phyloP scores from a whole-genome alignment of 2,329 filamentous ascomycete species.

The Madurella fahalii region DNA sequence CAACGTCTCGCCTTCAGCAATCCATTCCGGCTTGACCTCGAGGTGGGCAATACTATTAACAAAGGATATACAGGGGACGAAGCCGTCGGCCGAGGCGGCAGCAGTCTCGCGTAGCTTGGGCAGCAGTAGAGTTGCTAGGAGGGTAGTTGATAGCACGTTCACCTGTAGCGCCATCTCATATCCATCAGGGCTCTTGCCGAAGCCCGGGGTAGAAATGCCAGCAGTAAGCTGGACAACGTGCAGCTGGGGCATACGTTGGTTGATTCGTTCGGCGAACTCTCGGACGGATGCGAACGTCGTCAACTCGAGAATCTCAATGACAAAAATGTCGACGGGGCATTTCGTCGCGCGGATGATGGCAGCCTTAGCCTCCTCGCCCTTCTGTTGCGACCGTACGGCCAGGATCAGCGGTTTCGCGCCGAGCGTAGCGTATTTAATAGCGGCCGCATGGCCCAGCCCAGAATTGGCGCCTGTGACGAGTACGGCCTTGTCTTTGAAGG shows the following conservation, averaged over 20 bases:
- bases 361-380: constrained; percentile 39
- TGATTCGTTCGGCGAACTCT: constrained; percentile 37
- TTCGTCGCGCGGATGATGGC: constrained; percentile 33
- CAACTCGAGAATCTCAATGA: constrained; percentile 45
- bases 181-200: constrained; percentile 36
- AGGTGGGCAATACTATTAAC: constrained; percentile 9
- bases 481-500: constrained; percentile 38
- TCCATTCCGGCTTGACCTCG: background rate
- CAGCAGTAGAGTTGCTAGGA: constrained; percentile 50
- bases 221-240: constrained; percentile 45
- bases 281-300: constrained; percentile 41
- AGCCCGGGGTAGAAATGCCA: constrained; percentile 38
- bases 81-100: background rate
- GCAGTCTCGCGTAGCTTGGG: constrained; percentile 35
- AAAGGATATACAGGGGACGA: constrained; percentile 30
- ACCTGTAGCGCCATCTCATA: constrained; percentile 52
- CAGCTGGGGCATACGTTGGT: constrained; percentile 36
- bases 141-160: constrained; percentile 53
- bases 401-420: constrained; percentile 42
- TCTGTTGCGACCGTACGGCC: constrained; percentile 39
- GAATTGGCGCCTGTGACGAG: constrained; percentile 40
- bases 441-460: constrained; percentile 47
- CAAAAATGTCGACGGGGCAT: constrained; percentile 33
- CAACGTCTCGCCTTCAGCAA: background rate
- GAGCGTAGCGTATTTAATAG: constrained; percentile 42